Base-by-base conservation (phyloP, 495 filamentous ascomycete genomes). In the Aspergillus baeticus region DNA sequence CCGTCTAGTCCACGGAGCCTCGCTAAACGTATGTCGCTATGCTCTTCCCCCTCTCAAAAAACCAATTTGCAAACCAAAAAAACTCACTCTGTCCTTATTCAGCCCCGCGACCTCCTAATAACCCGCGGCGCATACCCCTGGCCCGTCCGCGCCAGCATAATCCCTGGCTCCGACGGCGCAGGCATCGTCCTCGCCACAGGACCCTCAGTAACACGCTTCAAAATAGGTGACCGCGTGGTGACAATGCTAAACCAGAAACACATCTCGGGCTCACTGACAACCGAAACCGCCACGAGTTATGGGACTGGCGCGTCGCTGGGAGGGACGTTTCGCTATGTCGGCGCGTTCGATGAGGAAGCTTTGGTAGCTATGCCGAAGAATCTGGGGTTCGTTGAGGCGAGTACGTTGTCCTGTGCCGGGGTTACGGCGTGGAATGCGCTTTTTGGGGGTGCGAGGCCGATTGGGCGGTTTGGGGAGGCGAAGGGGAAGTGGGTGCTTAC, bases 181-280 rank as follows among this genome's bases (percentile, higher is more conserved):
- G 81, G 81, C 15, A 63, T 63, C 21, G 68, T 84, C 50, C 59
- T 66, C 8, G 69, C 66, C 1, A 60, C 77, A 10, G 80, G 78
- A 6, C 29, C 71, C 17, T 73, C 75, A 37, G 87, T 89, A 1
- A 77, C 73, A 1, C 69, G 73, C 11, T 86, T 84, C 75, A 73
- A 76, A 55, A 67, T 70, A 37, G 86, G 87, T 34, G 81, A 85
- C 69, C 77, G 77, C 44, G 85, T 90, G 21, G 60, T 77, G 26
- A 85, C 84, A 0, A 76, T 87, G 13, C 84, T 87, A 73, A 84
- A 86, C 66, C 86, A 87, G 62, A 75, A 64, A 38, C 84, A 88
- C 52, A 66, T 83, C 29, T 71, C 57, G 34, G 83, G 84, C 3
- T 65, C 73, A 5, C 51, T 84, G 17, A 65, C 74, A 33, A 15